A percentile compares a stretch with the other conserved stretches of the same genome.
Evolutionary conservation across 2,329 filamentous ascomycete species (phyloP).

Genomic region (Microcyclospora pomicola): DNA sequence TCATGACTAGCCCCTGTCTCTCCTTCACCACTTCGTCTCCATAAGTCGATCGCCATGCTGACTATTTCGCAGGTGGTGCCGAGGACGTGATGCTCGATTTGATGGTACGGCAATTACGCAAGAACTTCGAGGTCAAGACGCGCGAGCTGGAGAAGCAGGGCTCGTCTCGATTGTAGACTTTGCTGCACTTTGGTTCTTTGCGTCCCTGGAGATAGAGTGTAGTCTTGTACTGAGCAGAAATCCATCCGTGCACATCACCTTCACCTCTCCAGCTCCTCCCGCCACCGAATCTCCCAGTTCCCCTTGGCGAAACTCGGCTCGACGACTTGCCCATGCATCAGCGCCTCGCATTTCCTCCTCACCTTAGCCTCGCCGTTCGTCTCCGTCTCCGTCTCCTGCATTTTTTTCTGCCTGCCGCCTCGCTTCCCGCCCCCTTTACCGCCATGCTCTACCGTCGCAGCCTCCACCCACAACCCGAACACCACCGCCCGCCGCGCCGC

Average conservation of each 20-base stretch:
- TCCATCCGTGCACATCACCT: background rate
- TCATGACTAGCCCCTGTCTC: slow-evolving; percentile 5
- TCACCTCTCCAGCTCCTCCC: slow-evolving; percentile 24
- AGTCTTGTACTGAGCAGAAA: too few relatives aligned
- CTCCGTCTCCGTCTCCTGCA: slow-evolving; percentile 11
- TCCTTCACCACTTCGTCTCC: background rate
- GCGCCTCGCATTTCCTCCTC: slow-evolving; percentile 40
- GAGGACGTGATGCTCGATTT: slow-evolving; percentile 63
- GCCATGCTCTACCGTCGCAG: slow-evolving; percentile 4
- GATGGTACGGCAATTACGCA: slow-evolving; percentile 54
- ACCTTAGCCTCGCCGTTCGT: slow-evolving; percentile 6
- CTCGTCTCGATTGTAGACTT: slow-evolving; percentile 28
- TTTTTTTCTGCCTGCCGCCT: slow-evolving; percentile 6
- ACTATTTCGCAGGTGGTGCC: slow-evolving; percentile 40
- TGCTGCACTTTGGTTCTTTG: too few relatives aligned
- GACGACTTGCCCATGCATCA: slow-evolving; percentile 45
- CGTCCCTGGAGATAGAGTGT: too few relatives aligned
- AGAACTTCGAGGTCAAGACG: slow-evolving; percentile 49
- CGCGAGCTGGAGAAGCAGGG: slow-evolving; percentile 35
- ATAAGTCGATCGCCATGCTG: slow-evolving; percentile 7
- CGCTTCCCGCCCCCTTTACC: slow-evolving; percentile 8
- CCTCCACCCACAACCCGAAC: slow-evolving; percentile 34
- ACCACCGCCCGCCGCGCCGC: slow-evolving; percentile 48
- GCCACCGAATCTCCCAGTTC: slow-evolving; percentile 45
- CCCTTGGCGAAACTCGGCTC: slow-evolving; percentile 49